These are phyloP conservation scores for Corniculantispora saksenae DNA, from an alignment of 2,329 filamentous ascomycete genomes.

Conservation along the genomic window DNA sequence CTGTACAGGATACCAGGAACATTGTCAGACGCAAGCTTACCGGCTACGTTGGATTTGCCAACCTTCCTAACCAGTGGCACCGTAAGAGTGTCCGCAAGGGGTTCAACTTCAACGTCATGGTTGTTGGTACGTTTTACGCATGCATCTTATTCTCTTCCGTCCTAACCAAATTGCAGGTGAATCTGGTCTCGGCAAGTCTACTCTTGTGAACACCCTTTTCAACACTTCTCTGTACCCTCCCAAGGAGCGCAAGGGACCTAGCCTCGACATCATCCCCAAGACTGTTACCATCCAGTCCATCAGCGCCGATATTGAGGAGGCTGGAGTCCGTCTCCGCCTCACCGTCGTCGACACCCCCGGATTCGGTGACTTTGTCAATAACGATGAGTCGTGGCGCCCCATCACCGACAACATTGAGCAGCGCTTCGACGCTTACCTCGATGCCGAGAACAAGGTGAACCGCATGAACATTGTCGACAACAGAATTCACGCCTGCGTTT, in stretches of 20 bases:
- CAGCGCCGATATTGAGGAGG: conserved; percentile 96
- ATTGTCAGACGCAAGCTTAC: conserved; percentile 98
- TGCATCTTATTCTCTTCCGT: background rate
- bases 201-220: conserved; percentile 98
- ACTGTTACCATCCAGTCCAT: conserved; percentile 93
- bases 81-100: conserved; percentile 99
- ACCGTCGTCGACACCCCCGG: conserved; percentile 98
- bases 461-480: conserved; percentile 99
- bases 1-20: conserved; percentile 73
- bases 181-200: conserved; percentile 98
- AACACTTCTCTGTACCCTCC: conserved; percentile 99
- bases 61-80: conserved; percentile 99
- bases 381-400: conserved; percentile 98
- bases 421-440: conserved; percentile 95
- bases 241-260: conserved; percentile 96
- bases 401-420: conserved; percentile 99
- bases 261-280: conserved; percentile 97
- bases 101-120: conserved; percentile 99
- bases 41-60: conserved; percentile 97
- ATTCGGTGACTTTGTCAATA: conserved; percentile 99
- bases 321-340: conserved; percentile 90
- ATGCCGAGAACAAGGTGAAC: conserved; percentile 99
- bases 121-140: conserved; percentile 74
- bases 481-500: conserved; percentile 97
- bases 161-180: conserved; percentile 67